Conservation (phyloP, 139 green algal species). For the Closterium sp. region DNA sequence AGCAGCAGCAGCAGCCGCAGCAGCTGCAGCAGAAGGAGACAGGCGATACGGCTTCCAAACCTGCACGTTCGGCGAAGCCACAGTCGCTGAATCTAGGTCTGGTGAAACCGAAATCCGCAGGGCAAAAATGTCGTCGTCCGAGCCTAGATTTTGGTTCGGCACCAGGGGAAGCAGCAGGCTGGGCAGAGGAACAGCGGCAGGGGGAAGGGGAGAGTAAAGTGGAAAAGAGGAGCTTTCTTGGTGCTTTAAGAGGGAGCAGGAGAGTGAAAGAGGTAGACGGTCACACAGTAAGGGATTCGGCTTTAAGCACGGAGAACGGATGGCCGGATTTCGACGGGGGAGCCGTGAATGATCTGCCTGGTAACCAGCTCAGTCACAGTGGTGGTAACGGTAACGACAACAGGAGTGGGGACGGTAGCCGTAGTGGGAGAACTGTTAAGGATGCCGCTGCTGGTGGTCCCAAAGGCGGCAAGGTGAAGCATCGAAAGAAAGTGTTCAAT, state of each 20-base stretch:
- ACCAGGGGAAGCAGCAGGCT: background rate
- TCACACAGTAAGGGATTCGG: background rate
- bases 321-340: background rate
- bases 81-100: background rate
- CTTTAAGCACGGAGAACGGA: background rate
- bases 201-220: background rate
- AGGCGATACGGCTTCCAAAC: background rate
- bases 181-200: background rate
- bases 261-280: background rate
- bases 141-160: background rate
- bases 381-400: background rate
- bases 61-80: background rate
- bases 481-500: background rate
- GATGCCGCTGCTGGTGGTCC: background rate
- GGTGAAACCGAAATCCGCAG: background rate
- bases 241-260: background rate
- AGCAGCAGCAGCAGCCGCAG: background rate
- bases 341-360: background rate
- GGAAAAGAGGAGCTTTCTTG: background rate
- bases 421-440: too few species aligned
- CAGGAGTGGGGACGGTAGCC: too few species aligned
- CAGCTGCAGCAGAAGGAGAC: background rate
- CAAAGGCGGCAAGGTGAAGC: background rate
- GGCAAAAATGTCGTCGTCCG: background rate
- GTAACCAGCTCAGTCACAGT: background rate